Conservation (phyloP, 495 filamentous ascomycete genomes). For the Pyronema domesticum region DNA sequence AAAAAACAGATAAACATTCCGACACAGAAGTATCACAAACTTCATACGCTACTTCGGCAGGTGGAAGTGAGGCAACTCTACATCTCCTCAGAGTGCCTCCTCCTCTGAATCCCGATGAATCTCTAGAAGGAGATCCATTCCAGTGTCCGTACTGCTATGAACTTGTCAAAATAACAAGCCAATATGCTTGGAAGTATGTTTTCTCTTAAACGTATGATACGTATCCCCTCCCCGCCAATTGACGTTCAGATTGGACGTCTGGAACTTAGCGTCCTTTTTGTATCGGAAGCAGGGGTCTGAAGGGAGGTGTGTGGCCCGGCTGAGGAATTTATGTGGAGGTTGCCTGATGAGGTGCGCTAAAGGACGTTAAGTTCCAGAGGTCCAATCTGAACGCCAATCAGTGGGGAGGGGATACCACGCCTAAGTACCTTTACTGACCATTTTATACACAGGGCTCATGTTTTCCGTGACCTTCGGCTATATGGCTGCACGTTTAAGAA, state of each 20-base stretch:
- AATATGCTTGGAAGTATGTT: conserved; percentile 13
- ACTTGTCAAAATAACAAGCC: not conserved
- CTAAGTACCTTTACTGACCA: too few species aligned
- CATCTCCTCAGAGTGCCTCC: conserved; percentile 3
- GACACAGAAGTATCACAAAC: conserved; percentile 9
- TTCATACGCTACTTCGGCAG: conserved; percentile 8
- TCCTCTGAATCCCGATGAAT: conserved; percentile 3
- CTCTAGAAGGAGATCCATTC: conserved; percentile 9
- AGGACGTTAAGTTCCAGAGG: too few species aligned
- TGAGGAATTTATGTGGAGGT: too few species aligned
- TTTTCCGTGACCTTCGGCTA: conserved; percentile 14
- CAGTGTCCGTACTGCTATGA: conserved; percentile 17
- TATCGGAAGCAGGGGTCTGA: too few species aligned
- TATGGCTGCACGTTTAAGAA: conserved; percentile 9
- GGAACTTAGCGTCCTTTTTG: too few species aligned
- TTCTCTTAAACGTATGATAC: not conserved
- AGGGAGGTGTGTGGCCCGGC: too few species aligned
- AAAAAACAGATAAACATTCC: not conserved
- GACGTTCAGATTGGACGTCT: too few species aligned
- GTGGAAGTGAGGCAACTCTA: not conserved
- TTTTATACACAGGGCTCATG: conserved; percentile 8
- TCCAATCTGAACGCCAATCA: too few species aligned
- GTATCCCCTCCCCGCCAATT: too few species aligned
- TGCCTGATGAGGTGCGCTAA: too few species aligned
- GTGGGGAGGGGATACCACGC: too few species aligned